phyloP scores from a whole-genome alignment of 345 rosid species.

The Theobroma cacao region DNA sequence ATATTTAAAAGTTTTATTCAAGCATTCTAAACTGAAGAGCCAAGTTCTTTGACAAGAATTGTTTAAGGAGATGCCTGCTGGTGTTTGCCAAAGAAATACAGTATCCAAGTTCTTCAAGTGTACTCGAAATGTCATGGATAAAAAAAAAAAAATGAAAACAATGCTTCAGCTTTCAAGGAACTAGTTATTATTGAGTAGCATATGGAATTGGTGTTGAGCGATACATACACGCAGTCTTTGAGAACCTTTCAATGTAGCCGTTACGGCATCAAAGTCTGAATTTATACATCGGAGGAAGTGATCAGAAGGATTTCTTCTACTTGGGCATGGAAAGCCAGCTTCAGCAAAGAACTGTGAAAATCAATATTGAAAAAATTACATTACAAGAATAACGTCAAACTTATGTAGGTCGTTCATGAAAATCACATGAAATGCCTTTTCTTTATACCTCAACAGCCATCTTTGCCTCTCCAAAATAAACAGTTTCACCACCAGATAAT shows the following conservation, averaged over 20 bases:
- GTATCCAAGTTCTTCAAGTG: too few relatives aligned
- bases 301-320: constrained; percentile 71
- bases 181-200: background rate
- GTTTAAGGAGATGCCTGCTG: too few relatives aligned
- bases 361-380: background rate
- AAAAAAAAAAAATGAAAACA: background rate
- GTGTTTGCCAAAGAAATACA: too few relatives aligned
- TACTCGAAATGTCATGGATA: too few relatives aligned
- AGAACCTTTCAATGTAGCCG: constrained; percentile 64
- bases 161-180: too few relatives aligned
- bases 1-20: background rate
- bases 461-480: constrained; percentile 71
- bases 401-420: too few relatives aligned
- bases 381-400: background rate
- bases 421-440: too few relatives aligned
- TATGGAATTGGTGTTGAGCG: background rate
- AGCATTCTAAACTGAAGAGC: too few relatives aligned
- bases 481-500: constrained; percentile 65
- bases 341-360: constrained; percentile 62
- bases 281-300: constrained; percentile 77
- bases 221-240: constrained; percentile 51
- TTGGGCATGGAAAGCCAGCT: constrained; percentile 78
- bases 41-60: too few relatives aligned
- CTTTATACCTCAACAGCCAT: constrained; percentile 51
- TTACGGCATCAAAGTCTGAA: constrained; percentile 65